Base-by-base conservation (phyloP, 176 grass and related monocot species). In the Zizania latifolia region DNA sequence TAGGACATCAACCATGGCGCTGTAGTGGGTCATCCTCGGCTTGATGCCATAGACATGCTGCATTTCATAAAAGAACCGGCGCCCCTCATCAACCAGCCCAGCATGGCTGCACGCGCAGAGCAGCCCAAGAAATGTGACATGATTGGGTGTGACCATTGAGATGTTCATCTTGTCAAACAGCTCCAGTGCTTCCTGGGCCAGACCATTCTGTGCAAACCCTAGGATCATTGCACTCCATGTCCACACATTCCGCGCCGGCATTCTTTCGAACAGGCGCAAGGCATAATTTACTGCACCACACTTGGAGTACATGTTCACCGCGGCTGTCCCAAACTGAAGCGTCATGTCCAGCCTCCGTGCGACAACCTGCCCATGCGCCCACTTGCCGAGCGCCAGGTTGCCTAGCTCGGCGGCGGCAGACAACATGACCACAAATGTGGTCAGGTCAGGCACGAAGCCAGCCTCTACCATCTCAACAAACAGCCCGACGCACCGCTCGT, bases 1-100 rank as follows among this genome's bases (percentile, higher is more conserved):
- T 19, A 89, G 80, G 30, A 84, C 76, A 78, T 93, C 90, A 22
- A 87, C 86, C 86, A 93, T 89, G 44, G 86, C 77, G 8, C 84
- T 87, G 44, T 71, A 89, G 72, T 89, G 90, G 7, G 26, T 60
- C 86, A 93, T 84, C 86, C 32, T 82, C 3, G 68, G 84, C 44
- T 75, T 63, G 46, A 93, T 93, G 17, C 57, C 21, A 16, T 89
- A 78, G 2, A 65, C 62, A 54, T 82, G 66, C 14, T 58, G 67
- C 86, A 93, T 93, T 73, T 87, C 77, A 2, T 65, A 46, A 50
- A 89, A 93, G 48, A 93, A 81, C 23, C 5, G 39, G 17, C 35
- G 55, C 2, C 79, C 90, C 48, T 89, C 67, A 0, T 78, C 40
- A 9, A 89, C 77, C 48, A 93, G 58, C 14, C 84, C 81, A 10